These are phyloP conservation scores for Forsythia suspensa DNA, from an alignment of 257 asterid species.

Conservation along the genomic window DNA sequence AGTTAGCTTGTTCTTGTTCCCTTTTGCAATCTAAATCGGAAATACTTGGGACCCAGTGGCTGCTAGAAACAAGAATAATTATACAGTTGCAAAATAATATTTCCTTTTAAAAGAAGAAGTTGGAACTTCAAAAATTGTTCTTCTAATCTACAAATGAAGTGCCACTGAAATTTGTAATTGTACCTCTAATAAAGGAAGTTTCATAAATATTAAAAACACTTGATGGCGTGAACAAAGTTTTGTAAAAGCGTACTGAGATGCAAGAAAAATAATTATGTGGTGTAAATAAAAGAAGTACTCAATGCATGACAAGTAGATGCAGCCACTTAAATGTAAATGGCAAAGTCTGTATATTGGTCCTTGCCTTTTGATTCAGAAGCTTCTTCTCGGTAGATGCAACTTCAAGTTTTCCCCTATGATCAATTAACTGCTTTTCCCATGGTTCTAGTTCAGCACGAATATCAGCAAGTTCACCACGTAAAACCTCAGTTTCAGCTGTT, in stretches of 20 bases:
- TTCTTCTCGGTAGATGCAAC: constrained; percentile 80
- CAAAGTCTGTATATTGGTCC: not conserved
- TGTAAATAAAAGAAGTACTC: not conserved
- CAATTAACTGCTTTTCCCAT: constrained; percentile 91
- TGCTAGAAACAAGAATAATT: not conserved
- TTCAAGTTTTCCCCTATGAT: constrained; percentile 82
- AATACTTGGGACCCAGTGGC: not conserved
- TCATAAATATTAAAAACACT: not conserved
- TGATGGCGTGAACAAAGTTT: not conserved
- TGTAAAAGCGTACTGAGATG: not conserved
- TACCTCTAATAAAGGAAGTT: not conserved
- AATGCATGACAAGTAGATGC: not conserved
- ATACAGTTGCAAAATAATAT: not conserved
- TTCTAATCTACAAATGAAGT: not conserved
- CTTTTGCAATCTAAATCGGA: not conserved
- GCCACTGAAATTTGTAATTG: not conserved
- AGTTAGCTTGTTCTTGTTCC: not conserved
- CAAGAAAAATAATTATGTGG: not conserved
- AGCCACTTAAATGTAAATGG: not conserved
- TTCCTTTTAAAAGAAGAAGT: not conserved
- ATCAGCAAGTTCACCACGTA: constrained; percentile 72
- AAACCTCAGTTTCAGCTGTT: constrained; percentile 84
- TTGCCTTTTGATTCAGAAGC: constrained; percentile 76
- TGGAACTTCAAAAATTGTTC: not conserved
- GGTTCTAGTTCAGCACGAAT: constrained; percentile 91